Evolutionary conservation across 2,329 filamentous ascomycete genomes (phyloP).

Genomic region (Talaromyces atroroseus): DNA sequence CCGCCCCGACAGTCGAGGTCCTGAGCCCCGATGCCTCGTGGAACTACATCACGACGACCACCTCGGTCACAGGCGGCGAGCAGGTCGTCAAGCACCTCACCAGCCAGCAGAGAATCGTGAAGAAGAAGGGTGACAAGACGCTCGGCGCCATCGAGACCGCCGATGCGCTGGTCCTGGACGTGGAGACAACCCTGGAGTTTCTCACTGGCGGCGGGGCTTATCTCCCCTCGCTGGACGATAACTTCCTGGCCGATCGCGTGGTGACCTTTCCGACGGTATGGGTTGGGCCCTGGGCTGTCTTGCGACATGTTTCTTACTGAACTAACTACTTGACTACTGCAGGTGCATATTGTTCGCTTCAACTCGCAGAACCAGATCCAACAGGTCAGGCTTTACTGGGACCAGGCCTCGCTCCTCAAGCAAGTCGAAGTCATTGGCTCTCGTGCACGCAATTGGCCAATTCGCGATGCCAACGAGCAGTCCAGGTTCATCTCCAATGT

Average conservation of each 20-base stretch:
- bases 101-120: conserved; percentile 65
- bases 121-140: conserved; percentile 75
- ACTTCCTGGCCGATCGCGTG: conserved; percentile 78
- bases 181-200: conserved; percentile 81
- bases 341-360: conserved; percentile 88
- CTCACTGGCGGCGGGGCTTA: conserved; percentile 74
- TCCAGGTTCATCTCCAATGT: conserved; percentile 62
- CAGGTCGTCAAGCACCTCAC: conserved; percentile 79
- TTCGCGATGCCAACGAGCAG: conserved; percentile 81
- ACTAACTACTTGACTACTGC: too few relatives aligned
- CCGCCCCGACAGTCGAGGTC: conserved; percentile 57
- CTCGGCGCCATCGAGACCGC: conserved; percentile 67
- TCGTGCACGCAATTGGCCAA: conserved; percentile 89
- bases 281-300: too few relatives aligned
- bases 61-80: conserved; percentile 62
- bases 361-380: conserved; percentile 69
- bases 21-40: conserved; percentile 63
- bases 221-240: conserved; percentile 85
- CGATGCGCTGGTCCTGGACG: conserved; percentile 66
- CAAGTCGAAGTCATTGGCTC: conserved; percentile 90
- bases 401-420: conserved; percentile 88
- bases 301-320: too few relatives aligned
- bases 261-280: conserved; percentile 77
- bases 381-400: conserved; percentile 89
- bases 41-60: conserved; percentile 87